Conservation (phyloP, 208 protist species). For the Trypanosoma rangeli region DNA sequence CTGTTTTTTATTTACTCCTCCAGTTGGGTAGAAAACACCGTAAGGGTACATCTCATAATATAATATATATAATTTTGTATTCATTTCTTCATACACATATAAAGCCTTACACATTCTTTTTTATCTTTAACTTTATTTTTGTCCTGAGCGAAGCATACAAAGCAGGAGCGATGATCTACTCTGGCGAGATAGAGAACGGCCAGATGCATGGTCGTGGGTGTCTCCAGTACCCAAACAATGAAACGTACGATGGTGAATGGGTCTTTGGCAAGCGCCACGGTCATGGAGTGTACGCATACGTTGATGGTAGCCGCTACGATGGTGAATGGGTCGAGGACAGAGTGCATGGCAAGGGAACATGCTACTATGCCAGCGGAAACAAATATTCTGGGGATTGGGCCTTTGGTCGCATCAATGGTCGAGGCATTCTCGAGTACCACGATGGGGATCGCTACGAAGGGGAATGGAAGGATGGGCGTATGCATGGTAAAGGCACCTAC, state of each 20-base stretch:
- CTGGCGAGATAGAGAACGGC: constrained; percentile 95
- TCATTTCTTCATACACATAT: no score
- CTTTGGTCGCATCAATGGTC: constrained; percentile 91
- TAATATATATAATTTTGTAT: background rate
- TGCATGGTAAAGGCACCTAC: constrained; percentile 92
- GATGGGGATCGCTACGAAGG: constrained; percentile 93
- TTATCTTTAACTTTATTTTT: background rate
- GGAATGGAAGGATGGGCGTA: constrained; percentile 93
- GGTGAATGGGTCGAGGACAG: constrained; percentile 95
- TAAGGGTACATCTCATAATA: constrained; percentile 10
- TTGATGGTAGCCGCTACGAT: constrained; percentile 91
- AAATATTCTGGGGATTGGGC: constrained; percentile 90
- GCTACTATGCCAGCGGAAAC: constrained; percentile 90
- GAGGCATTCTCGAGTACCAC: constrained; percentile 83
- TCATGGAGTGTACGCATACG: constrained; percentile 91
- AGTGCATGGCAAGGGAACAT: constrained; percentile 93
- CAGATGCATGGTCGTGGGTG: constrained; percentile 95
- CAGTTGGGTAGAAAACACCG: constrained; percentile 1
- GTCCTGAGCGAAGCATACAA: background rate
- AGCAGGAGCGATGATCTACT: constrained; percentile 90
- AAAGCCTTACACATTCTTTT: no score
- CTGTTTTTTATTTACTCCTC: background rate
- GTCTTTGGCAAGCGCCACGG: constrained; percentile 94
- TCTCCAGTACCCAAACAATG: constrained; percentile 94
- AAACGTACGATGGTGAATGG: constrained; percentile 94